Conservation (phyloP, 805 yeast species). For the Pichia eremophila region DNA sequence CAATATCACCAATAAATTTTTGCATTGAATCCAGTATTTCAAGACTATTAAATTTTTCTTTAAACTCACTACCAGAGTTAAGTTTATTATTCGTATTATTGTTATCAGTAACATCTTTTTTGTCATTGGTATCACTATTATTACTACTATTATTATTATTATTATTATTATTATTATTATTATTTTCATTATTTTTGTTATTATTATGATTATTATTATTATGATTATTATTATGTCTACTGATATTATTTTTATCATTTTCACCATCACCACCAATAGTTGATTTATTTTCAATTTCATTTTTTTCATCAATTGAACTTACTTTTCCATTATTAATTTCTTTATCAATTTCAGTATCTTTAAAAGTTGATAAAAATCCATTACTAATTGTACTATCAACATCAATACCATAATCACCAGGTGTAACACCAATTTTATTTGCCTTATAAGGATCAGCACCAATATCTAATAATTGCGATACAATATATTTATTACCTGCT, state of each 20-base stretch:
- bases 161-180: not conserved
- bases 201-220: not conserved
- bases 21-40: constrained; percentile 44
- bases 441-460: constrained; percentile 79
- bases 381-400: constrained; percentile 13
- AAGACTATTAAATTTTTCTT: constrained; percentile 15
- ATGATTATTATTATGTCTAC: not conserved
- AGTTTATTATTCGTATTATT: not conserved
- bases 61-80: not conserved
- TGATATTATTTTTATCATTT: not conserved
- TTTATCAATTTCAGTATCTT: no score
- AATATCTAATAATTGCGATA: constrained; percentile 70
- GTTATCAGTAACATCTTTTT: no score
- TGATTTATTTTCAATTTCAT: no score
- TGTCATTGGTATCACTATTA: not conserved
- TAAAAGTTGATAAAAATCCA: not conserved
- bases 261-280: no score
- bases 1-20: constrained; percentile 40
- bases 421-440: constrained; percentile 80
- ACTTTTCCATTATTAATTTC: no score
- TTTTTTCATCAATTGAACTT: no score
- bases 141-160: not conserved
- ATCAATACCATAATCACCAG: constrained; percentile 75
- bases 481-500: constrained; percentile 72
- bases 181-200: not conserved